Evolutionary conservation across 2,329 filamentous ascomycete genomes (phyloP).

Genomic region (Microcera coccophila): DNA sequence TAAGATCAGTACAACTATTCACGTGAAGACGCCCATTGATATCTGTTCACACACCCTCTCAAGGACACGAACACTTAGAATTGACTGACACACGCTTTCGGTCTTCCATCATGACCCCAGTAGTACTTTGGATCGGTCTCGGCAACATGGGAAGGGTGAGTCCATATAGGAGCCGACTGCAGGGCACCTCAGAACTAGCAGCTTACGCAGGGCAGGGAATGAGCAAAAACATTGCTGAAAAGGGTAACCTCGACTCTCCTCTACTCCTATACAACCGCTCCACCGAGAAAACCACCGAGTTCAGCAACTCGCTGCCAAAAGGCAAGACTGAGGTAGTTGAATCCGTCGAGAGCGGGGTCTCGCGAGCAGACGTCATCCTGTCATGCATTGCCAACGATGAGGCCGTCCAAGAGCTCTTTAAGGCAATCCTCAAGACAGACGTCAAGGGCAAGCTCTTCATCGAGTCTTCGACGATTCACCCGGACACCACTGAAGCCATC

Average conservation of each 20-base stretch:
- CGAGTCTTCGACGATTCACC: constrained; percentile 85
- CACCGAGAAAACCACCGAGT: constrained; percentile 57
- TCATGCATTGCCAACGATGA: constrained; percentile 75
- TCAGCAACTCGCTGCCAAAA: constrained; percentile 56
- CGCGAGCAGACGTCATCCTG: constrained; percentile 73
- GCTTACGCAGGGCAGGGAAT: constrained; percentile 68
- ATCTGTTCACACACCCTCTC: too few species aligned
- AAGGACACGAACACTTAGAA: too few species aligned
- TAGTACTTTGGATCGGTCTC: constrained; percentile 74
- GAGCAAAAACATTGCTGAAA: constrained; percentile 77
- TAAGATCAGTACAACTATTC: too few species aligned
- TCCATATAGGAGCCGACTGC: too few species aligned
- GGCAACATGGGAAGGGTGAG: constrained; percentile 82
- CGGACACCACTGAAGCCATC: constrained; percentile 68
- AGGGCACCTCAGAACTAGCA: too few species aligned
- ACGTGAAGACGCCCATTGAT: too few species aligned
- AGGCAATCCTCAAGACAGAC: constrained; percentile 49
- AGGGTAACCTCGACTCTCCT: constrained; percentile 66
- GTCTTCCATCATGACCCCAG: constrained; percentile 53
- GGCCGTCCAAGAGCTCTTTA: constrained; percentile 62
- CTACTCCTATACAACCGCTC: constrained; percentile 81
- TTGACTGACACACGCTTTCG: too few species aligned
- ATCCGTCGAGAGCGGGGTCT: constrained; percentile 62
- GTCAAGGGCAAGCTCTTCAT: constrained; percentile 73
- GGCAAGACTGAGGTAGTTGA: constrained; percentile 62